Base-by-base conservation (phyloP, 2,329 filamentous ascomycete genomes). In the Scedosporium aurantiacum region DNA sequence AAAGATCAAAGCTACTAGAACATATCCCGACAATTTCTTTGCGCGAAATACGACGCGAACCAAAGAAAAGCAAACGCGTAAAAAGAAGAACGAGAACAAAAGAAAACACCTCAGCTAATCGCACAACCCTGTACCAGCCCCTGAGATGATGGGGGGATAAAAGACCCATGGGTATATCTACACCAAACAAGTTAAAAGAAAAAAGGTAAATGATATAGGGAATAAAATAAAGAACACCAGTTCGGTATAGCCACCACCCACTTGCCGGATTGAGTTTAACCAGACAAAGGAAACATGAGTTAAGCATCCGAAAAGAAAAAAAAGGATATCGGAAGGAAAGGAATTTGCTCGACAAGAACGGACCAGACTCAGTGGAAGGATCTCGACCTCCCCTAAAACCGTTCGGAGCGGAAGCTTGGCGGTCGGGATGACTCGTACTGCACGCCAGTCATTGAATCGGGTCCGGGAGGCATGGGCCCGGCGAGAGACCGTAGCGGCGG, bases 391-490 rank as follows among this genome's bases (percentile, higher is more conserved):
- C 6, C 47, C 63, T 67, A 75, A 62, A 73, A 75, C 60, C 73
- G 68, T 52, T 74, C 77, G 61, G 68, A 69, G 50, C 79, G 77
- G 65, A 76, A 83, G 4, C 78, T 79, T 63, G 78, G 79, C 6
- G 72, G 64, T 23, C 77, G 74, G 8, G 63, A 59, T 2, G 79
- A 74, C 28, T 84, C 82, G 59, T 87, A 87, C 67, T 86, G 84
- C 5, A 87, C 82, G 1, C 84, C 84, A 1, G 82, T 85, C 84
- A 87, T 87, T 1, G 82, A 82, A 23, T 87, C 84, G 1, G 83
- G 79, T 0, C 71, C 72, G 32, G 71, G 74, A 4, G 73, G 68
- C 7, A 79, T 69, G 61, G 71, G 84, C 79, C 14, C 78, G 76
- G 21, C 80, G 75, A 65, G 55, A 12, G 63, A 52, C 21, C 64